A percentile compares a stretch with the other conserved stretches of the same genome.
These are phyloP conservation scores for Termitomyces sp. DNA, from an alignment of 768 basidiomycete genomes.

Conservation along the genomic window DNA sequence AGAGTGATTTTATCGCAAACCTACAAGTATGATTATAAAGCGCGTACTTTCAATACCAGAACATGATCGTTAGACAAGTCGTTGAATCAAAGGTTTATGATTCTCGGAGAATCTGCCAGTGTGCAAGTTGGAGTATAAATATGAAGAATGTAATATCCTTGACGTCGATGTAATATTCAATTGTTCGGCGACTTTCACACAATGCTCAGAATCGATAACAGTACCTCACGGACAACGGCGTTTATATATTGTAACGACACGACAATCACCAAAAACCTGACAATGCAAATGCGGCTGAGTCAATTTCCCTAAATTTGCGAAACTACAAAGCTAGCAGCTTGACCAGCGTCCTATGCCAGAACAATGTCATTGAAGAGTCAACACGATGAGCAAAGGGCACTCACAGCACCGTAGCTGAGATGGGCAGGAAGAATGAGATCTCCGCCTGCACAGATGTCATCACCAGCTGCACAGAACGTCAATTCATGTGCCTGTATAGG, in stretches of 20 bases:
- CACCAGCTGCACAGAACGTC: conserved; percentile 19
- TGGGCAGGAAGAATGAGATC: conserved; percentile 14
- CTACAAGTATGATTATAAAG: no score
- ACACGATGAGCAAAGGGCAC: background rate
- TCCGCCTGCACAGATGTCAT: conserved; percentile 17
- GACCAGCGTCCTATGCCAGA: background rate
- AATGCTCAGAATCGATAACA: background rate
- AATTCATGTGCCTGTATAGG: conserved; percentile 7
- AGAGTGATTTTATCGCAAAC: no score
- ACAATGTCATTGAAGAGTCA: background rate
- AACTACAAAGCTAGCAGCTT: conserved; percentile 3
- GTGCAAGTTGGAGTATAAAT: no score
- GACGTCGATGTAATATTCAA: background rate
- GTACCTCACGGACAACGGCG: background rate
- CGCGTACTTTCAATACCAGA: no score
- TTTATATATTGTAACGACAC: no score
- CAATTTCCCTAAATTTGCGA: background rate
- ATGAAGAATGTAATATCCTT: no score
- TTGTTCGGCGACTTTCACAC: no score
- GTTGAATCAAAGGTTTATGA: no score
- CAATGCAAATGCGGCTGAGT: background rate
- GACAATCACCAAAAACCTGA: background rate
- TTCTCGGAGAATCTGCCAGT: no score
- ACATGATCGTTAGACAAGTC: no score
- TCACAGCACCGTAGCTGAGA: conserved; percentile 17